Evolutionary conservation across 1,284 basidiomycete species (phyloP).

Genomic region (Tetrapyrgos nigripes): DNA sequence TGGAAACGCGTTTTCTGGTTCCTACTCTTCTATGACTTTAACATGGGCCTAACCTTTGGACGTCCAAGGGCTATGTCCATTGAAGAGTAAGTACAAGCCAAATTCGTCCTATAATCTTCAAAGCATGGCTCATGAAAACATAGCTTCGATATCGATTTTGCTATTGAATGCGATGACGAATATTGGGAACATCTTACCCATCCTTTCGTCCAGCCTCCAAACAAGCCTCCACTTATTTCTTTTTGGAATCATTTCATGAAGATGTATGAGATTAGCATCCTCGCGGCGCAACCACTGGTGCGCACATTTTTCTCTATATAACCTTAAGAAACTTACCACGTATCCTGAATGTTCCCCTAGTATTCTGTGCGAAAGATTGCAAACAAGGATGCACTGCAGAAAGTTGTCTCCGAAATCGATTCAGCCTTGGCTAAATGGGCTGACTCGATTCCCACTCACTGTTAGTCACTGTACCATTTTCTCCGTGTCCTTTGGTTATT

Average conservation of each 20-base stretch:
- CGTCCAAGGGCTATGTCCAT: constrained; percentile 65
- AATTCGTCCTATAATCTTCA: no score
- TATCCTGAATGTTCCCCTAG: constrained; percentile 27
- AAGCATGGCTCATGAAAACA: neutral
- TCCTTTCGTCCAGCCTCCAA: constrained; percentile 57
- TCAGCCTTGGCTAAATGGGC: constrained; percentile 82
- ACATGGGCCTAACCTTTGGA: constrained; percentile 62
- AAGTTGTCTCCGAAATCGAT: constrained; percentile 74
- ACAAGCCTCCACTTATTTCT: constrained; percentile 54
- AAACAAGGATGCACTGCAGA: constrained; percentile 31
- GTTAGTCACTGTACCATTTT: constrained; percentile 42
- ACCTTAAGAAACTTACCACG: neutral
- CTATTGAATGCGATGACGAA: constrained; percentile 75
- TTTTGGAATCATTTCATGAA: constrained; percentile 65
- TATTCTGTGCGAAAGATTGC: constrained; percentile 43
- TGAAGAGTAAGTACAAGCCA: constrained; percentile 58
- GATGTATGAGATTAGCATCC: constrained; percentile 68
- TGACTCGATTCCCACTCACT: constrained; percentile 70
- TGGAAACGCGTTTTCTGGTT: constrained; percentile 78
- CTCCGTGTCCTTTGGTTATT: neutral
- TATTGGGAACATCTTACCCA: constrained; percentile 59
- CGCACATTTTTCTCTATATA: constrained; percentile 22
- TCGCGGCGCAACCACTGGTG: constrained; percentile 66
- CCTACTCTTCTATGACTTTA: constrained; percentile 53
- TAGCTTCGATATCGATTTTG: constrained; percentile 70